Percentiles rank a stretch among this genome's conserved stretches.
Evolutionary conservation across 176 grass and related monocot species (phyloP).

Genomic region (Triticum monococcum): DNA sequence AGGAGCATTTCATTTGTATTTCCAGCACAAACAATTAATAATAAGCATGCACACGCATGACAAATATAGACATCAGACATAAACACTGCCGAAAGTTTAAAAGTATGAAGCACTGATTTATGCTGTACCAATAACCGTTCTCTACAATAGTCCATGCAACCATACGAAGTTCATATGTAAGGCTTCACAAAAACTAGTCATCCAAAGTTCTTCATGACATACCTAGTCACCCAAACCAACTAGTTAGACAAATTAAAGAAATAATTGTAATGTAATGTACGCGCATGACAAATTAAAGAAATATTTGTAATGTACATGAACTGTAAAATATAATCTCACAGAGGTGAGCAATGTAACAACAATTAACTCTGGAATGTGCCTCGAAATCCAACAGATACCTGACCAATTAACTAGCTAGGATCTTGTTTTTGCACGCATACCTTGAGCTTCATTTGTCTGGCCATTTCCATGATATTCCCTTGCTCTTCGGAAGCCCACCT

Average conservation of each 20-base stretch:
- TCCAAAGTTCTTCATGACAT: neutral
- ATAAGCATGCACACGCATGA: neutral
- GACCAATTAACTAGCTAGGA: neutral
- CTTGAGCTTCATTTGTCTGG: neutral
- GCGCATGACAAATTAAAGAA: no score
- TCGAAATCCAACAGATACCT: neutral
- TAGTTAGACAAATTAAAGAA: neutral
- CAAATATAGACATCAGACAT: neutral
- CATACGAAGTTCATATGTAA: neutral
- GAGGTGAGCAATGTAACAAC: neutral
- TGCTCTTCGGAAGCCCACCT: neutral
- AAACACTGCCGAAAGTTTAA: neutral
- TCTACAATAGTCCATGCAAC: no score
- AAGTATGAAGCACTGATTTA: neutral
- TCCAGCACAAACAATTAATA: neutral
- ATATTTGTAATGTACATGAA: neutral
- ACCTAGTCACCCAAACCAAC: neutral
- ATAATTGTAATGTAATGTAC: neutral
- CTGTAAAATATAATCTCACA: neutral
- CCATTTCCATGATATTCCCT: neutral
- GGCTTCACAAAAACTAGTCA: neutral
- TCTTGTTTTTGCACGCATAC: neutral
- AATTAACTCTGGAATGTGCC: neutral
- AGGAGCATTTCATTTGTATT: neutral
- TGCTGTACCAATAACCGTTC: neutral